Evolutionary conservation across 306 rosid genomes (phyloP).

Genomic region (Vigna nakashimae): DNA sequence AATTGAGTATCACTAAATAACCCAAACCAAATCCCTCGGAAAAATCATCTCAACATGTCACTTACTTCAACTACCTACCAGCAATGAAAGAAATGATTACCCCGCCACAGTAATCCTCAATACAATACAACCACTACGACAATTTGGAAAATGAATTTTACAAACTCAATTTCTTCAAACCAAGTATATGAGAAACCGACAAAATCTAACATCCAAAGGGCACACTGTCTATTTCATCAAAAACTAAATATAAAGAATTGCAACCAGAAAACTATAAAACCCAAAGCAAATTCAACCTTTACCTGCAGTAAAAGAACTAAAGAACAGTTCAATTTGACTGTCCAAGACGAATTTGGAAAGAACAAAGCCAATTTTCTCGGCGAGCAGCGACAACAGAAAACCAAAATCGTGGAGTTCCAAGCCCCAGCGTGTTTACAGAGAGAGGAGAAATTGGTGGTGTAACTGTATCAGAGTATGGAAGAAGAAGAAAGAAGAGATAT

Average conservation of each 20-base stretch:
- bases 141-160: background rate
- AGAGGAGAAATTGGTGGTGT: background rate
- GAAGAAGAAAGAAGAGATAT: background rate
- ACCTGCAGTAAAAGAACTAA: conserved; percentile 34
- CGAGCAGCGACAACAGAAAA: conserved; percentile 30
- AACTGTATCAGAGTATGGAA: background rate
- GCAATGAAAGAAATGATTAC: background rate
- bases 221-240: background rate
- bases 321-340: conserved; percentile 35
- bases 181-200: background rate
- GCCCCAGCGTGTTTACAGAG: background rate
- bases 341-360: conserved; percentile 23
- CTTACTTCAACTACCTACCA: conserved; percentile 12
- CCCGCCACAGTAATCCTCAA: background rate
- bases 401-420: conserved; percentile 16
- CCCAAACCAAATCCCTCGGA: conserved; percentile 3
- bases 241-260: conserved; percentile 7
- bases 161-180: background rate
- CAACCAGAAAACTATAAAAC: conserved; percentile 24
- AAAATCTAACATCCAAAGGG: background rate
- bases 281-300: conserved; percentile 35
- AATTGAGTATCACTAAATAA: conserved; percentile 17
- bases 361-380: conserved; percentile 4
- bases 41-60: background rate
- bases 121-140: background rate